phyloP scores from a whole-genome alignment of 202 grass and related monocot species.

The Zoysia matrella region DNA sequence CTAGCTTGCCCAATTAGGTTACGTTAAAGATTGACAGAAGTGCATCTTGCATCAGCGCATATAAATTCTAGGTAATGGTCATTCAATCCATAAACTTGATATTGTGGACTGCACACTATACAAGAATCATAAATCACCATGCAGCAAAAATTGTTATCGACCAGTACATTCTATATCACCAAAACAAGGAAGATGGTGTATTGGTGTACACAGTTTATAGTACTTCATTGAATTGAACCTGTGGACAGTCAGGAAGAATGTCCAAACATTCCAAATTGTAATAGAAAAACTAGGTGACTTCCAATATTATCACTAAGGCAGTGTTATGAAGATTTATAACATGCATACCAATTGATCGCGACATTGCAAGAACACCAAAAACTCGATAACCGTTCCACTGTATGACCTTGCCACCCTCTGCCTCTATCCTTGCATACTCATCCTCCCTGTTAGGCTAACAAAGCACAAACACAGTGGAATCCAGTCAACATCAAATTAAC shows the following conservation, averaged over 20 bases:
- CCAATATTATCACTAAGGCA: slow-evolving; percentile 3
- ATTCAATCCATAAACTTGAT: slow-evolving; percentile 7
- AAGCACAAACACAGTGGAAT: slow-evolving; percentile 9
- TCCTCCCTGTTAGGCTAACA: slow-evolving; percentile 97
- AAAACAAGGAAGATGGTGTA: neutral
- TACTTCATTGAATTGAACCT: neutral
- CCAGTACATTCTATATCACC: neutral
- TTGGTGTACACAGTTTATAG: slow-evolving; percentile 10
- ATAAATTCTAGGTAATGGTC: neutral
- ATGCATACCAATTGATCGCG: slow-evolving; percentile 87
- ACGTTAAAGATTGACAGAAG: slow-evolving; percentile 1
- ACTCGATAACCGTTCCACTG: slow-evolving; percentile 99
- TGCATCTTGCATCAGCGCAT: neutral
- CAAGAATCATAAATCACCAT: slow-evolving; percentile 1
- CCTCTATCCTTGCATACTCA: slow-evolving; percentile 93
- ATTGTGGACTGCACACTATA: neutral
- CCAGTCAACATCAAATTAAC: slow-evolving; percentile 46
- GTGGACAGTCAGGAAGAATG: neutral
- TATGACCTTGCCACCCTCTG: slow-evolving; percentile 90
- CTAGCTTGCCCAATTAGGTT: neutral
- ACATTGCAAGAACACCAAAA: slow-evolving; percentile 98
- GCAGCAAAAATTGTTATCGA: slow-evolving; percentile 12
- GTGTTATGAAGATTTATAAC: slow-evolving; percentile 21
- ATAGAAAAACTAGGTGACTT: slow-evolving; percentile 17
- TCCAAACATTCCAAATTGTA: neutral